These are phyloP conservation scores for Colletotrichum musicola DNA, from an alignment of 2,329 filamentous ascomycete species.

Conservation along the genomic window DNA sequence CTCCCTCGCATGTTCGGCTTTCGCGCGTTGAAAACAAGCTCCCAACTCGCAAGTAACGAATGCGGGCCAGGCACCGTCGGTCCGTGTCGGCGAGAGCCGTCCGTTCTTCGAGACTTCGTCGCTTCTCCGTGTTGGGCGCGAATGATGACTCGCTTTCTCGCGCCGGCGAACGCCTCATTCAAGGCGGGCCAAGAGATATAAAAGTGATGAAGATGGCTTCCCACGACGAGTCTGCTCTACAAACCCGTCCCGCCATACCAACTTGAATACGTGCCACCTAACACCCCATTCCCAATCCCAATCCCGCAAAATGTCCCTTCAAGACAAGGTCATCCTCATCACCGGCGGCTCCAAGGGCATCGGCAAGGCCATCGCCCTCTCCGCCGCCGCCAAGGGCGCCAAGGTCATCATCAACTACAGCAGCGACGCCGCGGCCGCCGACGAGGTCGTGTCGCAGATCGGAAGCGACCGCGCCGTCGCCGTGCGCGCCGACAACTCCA, in stretches of 20 bases:
- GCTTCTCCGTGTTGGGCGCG: background rate
- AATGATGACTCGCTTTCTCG: slow-evolving; percentile 12
- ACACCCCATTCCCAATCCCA: background rate
- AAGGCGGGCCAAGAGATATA: background rate
- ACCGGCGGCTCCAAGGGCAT: slow-evolving; percentile 71
- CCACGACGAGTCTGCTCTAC: too few relatives aligned
- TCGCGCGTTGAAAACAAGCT: slow-evolving; percentile 17
- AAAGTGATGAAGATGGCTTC: too few relatives aligned
- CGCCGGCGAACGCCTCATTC: background rate
- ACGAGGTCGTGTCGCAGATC: slow-evolving; percentile 60
- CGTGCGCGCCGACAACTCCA: slow-evolving; percentile 68
- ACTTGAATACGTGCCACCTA: too few relatives aligned
- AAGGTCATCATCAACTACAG: slow-evolving; percentile 71
- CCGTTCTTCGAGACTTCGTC: background rate
- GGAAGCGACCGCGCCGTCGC: slow-evolving; percentile 62
- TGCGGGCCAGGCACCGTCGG: background rate
- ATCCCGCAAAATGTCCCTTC: slow-evolving; percentile 46
- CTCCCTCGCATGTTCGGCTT: slow-evolving; percentile 12
- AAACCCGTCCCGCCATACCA: too few relatives aligned
- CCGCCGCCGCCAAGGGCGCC: slow-evolving; percentile 67
- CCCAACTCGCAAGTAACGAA: background rate
- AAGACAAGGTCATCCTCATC: slow-evolving; percentile 61
- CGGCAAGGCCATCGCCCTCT: slow-evolving; percentile 68
- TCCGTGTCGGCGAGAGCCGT: background rate
- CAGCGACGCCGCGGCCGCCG: slow-evolving; percentile 59